Evolutionary conservation across 2,329 filamentous ascomycete genomes (phyloP), one percentile per base, ranked within the genome.

Genomic region (Scorias spongiosa): DNA sequence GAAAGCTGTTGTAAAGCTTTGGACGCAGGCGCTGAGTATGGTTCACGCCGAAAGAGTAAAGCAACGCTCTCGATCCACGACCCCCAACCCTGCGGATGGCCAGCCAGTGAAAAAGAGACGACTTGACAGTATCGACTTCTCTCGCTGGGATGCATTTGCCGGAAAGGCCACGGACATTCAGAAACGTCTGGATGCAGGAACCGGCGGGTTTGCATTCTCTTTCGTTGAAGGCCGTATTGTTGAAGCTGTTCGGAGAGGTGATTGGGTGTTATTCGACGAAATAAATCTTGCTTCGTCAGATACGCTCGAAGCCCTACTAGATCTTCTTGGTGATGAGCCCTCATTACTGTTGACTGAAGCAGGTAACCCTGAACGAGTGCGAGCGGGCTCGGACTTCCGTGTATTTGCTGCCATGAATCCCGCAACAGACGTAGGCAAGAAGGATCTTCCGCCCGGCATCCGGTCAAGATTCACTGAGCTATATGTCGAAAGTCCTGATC

Each of bases 371-470:
- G 86, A 96, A 61, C 78, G 88, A 50, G 80, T 98, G 30, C 74
- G 80, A 48, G 91, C 88, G 1, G 89, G 98, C 61, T 81, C 86
- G 0, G 80, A 94, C 50, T 98, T 99, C 61, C 80, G 91, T 34
- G 84, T 99, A 11, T 98, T 99, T 58, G 93, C 85, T 42, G 91
- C 93, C 26, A 99, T 99, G 91, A 99, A 99, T 57, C 91, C 91
- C 28, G 91, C 91, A 5, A 98, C 91, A 2, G 91, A 99, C 66
- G 80, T 95, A 44, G 91, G 93, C 48, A 99, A 98, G 65, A 81
- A 89, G 44, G 91, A 98, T 61, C 68, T 99, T 12, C 87, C 89
- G 0, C 78, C 84, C 44, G 88, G 89, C 1, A 77, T 96, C 38
- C 75, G 89, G 44, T 93, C 88, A 8, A 77, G 88, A 41, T 99